Evolutionary conservation across 2,329 filamentous ascomycete genomes (phyloP).

Genomic region (Fusarium dimerum): DNA sequence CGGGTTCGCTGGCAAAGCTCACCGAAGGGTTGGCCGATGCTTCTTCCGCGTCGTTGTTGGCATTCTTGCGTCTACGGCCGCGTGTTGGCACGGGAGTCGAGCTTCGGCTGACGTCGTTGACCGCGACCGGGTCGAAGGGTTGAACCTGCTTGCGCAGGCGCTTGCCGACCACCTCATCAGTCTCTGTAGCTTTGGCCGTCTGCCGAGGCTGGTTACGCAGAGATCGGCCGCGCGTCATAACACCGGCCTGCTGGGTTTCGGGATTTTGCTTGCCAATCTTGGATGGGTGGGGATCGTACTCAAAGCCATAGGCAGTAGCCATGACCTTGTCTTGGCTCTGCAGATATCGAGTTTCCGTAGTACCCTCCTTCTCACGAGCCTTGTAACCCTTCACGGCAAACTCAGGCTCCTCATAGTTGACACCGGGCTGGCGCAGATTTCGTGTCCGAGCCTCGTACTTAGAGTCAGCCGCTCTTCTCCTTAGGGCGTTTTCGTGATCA

Average conservation of each 20-base stretch:
- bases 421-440: constrained; percentile 41
- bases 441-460: constrained; percentile 48
- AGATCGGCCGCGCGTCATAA: constrained; percentile 53
- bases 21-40: constrained; percentile 27
- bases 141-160: constrained; percentile 54
- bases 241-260: constrained; percentile 51
- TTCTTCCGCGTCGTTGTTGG: constrained; percentile 30
- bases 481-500: constrained; percentile 58
- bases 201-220: constrained; percentile 59
- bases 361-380: constrained; percentile 45
- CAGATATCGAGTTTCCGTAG: constrained; percentile 47
- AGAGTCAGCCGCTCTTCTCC: constrained; percentile 50
- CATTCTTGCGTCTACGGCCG: constrained; percentile 35
- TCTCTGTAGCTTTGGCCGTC: constrained; percentile 60
- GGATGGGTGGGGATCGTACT: constrained; percentile 59
- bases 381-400: constrained; percentile 57
- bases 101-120: constrained; percentile 49
- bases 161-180: constrained; percentile 53
- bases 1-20: constrained; percentile 37
- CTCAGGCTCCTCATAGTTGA: constrained; percentile 51
- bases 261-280: constrained; percentile 63
- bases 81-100: constrained; percentile 47
- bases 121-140: constrained; percentile 51
- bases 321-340: constrained; percentile 59
- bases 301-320: constrained; percentile 61